Percentiles rank a stretch among this genome's conserved stretches.
Conservation (phyloP, 1,284 basidiomycete species). For the Trametes polyzona region DNA sequence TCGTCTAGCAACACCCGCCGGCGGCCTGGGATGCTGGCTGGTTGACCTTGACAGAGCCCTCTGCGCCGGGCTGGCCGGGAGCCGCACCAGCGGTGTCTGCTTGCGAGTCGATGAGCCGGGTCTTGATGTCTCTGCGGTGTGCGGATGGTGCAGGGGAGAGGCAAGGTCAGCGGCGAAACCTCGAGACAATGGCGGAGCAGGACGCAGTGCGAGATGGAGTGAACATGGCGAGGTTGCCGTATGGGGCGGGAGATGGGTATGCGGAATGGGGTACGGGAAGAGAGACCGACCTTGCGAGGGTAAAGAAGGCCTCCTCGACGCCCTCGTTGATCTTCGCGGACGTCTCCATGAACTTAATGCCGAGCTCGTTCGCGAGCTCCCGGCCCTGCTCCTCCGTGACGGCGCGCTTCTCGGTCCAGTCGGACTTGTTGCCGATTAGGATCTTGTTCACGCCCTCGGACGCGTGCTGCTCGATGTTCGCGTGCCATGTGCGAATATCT, state of each 20-base stretch:
- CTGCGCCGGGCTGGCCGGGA: constrained; percentile 44
- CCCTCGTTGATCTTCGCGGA: constrained; percentile 97
- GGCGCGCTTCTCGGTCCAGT: constrained; percentile 96
- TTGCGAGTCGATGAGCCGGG: constrained; percentile 94
- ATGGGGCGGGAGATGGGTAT: neutral
- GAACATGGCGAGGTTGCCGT: no score
- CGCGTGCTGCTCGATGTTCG: constrained; percentile 98
- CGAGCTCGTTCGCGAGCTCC: constrained; percentile 86
- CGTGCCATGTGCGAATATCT: constrained; percentile 99
- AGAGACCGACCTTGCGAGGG: constrained; percentile 81
- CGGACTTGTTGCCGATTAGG: constrained; percentile 98
- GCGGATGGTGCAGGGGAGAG: neutral
- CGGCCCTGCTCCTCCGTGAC: constrained; percentile 87
- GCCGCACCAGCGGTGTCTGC: constrained; percentile 61
- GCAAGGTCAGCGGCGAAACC: constrained; percentile 10
- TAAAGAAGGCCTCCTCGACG: constrained; percentile 99
- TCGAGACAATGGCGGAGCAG: constrained; percentile 12
- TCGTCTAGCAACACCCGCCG: constrained; percentile 62
- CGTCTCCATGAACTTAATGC: constrained; percentile 97
- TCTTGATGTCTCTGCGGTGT: constrained; percentile 87
- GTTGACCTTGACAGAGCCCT: constrained; percentile 69
- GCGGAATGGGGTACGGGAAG: neutral
- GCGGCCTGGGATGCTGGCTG: constrained; percentile 51
- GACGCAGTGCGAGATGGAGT: no score
- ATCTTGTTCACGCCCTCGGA: constrained; percentile 99